A percentile compares a stretch with the other conserved stretches of the same genome.
These are phyloP conservation scores for Fagus sylvatica DNA, from an alignment of 306 rosid species.

Conservation along the genomic window DNA sequence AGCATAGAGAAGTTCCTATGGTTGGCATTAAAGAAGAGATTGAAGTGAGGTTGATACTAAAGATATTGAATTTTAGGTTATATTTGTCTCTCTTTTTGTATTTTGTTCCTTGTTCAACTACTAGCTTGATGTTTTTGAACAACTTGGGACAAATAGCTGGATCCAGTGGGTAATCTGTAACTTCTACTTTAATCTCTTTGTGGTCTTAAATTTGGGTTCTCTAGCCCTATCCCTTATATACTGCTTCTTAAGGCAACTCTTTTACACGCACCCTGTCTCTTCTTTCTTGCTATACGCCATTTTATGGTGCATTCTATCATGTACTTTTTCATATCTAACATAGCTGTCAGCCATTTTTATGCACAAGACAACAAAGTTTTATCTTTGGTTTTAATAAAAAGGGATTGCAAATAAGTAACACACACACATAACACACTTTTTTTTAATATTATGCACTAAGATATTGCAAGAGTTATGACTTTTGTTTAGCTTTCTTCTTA, in stretches of 20 bases:
- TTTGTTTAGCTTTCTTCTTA: slow-evolving; percentile 45
- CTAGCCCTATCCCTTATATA: slow-evolving; percentile 77
- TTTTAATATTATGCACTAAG: no score
- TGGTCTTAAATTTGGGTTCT: slow-evolving; percentile 80
- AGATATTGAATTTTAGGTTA: slow-evolving; percentile 73
- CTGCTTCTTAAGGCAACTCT: slow-evolving; percentile 46
- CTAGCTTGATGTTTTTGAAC: slow-evolving; percentile 76
- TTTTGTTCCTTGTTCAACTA: slow-evolving; percentile 56
- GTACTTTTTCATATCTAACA: no score
- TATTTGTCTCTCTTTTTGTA: slow-evolving; percentile 49
- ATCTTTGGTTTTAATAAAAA: slow-evolving; percentile 48
- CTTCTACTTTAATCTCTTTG: slow-evolving; percentile 67
- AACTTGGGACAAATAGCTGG: slow-evolving; percentile 92
- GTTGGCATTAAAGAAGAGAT: slow-evolving; percentile 50
- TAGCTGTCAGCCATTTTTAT: no score
- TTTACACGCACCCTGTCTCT: no score
- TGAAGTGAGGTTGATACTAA: slow-evolving; percentile 68
- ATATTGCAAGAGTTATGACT: no score
- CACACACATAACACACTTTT: no score
- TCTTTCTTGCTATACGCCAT: no score
- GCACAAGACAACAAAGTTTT: background rate
- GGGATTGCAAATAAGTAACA: background rate
- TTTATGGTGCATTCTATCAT: no score
- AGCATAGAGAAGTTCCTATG: background rate
- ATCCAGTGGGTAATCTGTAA: slow-evolving; percentile 55